These are phyloP conservation scores for Kluyveromyces wickerhamii DNA, from an alignment of 805 yeast species.

Conservation along the genomic window DNA sequence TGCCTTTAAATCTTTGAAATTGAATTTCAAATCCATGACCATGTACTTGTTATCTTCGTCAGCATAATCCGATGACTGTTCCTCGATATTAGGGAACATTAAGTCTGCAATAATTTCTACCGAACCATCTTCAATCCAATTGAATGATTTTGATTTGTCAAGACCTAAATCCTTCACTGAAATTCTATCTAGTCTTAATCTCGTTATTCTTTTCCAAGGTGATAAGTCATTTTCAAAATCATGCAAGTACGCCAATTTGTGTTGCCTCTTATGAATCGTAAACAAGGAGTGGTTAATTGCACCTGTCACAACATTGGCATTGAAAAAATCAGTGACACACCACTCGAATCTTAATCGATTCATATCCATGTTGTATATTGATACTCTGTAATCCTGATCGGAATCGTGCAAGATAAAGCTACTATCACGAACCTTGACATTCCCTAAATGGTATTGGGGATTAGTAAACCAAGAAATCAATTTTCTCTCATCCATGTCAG, in stretches of 20 bases:
- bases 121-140: conserved; percentile 67
- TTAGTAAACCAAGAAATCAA: conserved; percentile 29
- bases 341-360: conserved; percentile 52
- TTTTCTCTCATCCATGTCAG: conserved; percentile 38
- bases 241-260: conserved; percentile 40
- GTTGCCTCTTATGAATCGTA: conserved; percentile 69
- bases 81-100: conserved; percentile 52
- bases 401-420: conserved; percentile 20
- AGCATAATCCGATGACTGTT: conserved; percentile 12
- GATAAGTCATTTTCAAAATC: conserved; percentile 31
- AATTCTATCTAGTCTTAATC: conserved; percentile 37
- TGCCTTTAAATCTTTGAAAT: conserved; percentile 56
- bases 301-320: conserved; percentile 64
- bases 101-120: conserved; percentile 66
- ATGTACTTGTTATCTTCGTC: conserved; percentile 39
- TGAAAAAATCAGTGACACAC: conserved; percentile 57
- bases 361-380: conserved; percentile 59
- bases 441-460: conserved; percentile 35
- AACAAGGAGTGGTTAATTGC: conserved; percentile 68
- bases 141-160: conserved; percentile 38
- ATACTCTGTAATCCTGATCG: conserved; percentile 31
- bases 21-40: conserved; percentile 58
- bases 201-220: conserved; percentile 44
- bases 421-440: conserved; percentile 33
- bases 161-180: conserved; percentile 32